These are phyloP conservation scores for Dioscorea zingiberensis DNA, from an alignment of 106 monocot genomes.

Conservation along the genomic window DNA sequence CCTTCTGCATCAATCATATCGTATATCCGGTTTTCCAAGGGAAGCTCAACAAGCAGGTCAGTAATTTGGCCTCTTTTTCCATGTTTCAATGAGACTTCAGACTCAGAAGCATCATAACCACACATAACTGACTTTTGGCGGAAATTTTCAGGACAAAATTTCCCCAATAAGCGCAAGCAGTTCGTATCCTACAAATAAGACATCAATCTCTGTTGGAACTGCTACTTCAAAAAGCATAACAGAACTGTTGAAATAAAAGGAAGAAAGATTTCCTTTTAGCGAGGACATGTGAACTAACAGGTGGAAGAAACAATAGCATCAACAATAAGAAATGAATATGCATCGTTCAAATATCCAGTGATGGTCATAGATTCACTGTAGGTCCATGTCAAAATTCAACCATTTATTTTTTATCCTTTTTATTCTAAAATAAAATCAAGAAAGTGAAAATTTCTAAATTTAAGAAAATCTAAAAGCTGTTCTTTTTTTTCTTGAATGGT, in stretches of 20 bases:
- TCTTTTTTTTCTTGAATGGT: too few relatives aligned
- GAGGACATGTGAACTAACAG: too few relatives aligned
- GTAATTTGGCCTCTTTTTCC: slow-evolving; percentile 60
- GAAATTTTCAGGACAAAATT: slow-evolving; percentile 75
- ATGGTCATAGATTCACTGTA: too few relatives aligned
- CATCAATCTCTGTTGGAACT: neutral
- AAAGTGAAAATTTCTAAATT: too few relatives aligned
- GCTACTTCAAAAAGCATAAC: neutral
- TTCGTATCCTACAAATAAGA: slow-evolving; percentile 41
- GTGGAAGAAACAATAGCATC: too few relatives aligned
- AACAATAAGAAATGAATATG: too few relatives aligned
- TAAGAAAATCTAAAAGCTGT: too few relatives aligned
- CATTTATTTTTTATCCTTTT: too few relatives aligned
- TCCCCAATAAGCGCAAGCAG: slow-evolving; percentile 67
- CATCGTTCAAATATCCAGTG: too few relatives aligned
- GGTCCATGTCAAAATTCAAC: too few relatives aligned
- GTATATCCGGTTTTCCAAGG: slow-evolving; percentile 78
- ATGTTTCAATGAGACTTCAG: slow-evolving; percentile 20
- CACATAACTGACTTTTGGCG: slow-evolving; percentile 35
- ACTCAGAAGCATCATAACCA: slow-evolving; percentile 29
- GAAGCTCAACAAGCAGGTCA: slow-evolving; percentile 85
- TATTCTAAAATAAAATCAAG: too few relatives aligned
- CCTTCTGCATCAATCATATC: slow-evolving; percentile 87
- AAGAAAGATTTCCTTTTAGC: too few relatives aligned
- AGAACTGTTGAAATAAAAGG: neutral